Evolutionary conservation across 208 protist species (phyloP), one percentile per base, ranked within the genome.

Genomic region (Crithidia mellificae): DNA sequence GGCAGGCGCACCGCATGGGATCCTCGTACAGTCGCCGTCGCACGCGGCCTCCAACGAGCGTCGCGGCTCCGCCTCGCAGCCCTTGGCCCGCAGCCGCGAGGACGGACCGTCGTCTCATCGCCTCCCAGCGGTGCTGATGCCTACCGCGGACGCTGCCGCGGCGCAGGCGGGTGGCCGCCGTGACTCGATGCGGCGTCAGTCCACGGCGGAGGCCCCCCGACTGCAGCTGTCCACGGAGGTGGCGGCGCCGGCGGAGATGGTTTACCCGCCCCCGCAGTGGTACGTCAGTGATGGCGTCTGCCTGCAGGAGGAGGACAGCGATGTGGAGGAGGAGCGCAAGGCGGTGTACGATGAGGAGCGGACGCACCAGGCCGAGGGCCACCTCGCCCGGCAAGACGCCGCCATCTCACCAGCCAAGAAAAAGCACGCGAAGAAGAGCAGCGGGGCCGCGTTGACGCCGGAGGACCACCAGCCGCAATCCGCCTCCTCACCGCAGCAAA

Each of bases 301-400:
- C 38, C 34, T 85, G 25, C 29, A 72, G 19, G 75, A 76, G 24
- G 81, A 90, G 63, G 79, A 84, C 66, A 63, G 63, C 17, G 82
- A 85, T 44, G 75, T 85, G 1, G 66, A 72, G 41, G 77, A 82
- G 15, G 82, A 84, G 53, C 61, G 80, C 2, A 68, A 83, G 73
- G 71, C 79, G 68, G 80, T 91, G 41, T 80, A 85, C 39, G 38
- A 71, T 19, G 61, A 81, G 47, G 72, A 80, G 24, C 58, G 50
- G 9, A 58, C n/a, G n/a, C n/a, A n/a, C n/a, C n/a, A n/a, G n/a
- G n/a, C n/a, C n/a, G n/a, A n/a, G n/a, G n/a, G n/a, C n/a, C n/a
- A n/a, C n/a, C n/a, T n/a, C n/a, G n/a, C n/a, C n/a, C n/a, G n/a
- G n/a, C n/a, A n/a, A n/a, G n/a, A n/a, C n/a, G n/a, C n/a, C n/a